Conservation (phyloP, 495 filamentous ascomycete species). For the Astrocystis sublimbata region DNA sequence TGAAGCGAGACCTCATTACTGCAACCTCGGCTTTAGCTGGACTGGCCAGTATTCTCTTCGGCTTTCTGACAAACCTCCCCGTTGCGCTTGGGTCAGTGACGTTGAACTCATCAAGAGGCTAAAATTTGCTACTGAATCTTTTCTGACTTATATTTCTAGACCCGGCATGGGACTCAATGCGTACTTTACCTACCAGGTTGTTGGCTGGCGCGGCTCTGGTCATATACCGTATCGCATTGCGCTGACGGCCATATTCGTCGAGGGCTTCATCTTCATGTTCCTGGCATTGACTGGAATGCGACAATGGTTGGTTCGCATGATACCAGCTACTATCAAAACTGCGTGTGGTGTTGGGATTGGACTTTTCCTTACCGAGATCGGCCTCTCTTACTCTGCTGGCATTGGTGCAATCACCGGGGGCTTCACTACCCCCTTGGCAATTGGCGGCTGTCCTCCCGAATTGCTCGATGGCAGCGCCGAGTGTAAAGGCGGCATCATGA, state of each 20-base stretch:
- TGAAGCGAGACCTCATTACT: conserved; percentile 76
- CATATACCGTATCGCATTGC: conserved; percentile 68
- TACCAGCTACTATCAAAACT: conserved; percentile 77
- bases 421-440: conserved; percentile 61
- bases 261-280: conserved; percentile 65
- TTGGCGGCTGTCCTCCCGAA: conserved; percentile 63
- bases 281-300: conserved; percentile 76
- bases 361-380: conserved; percentile 75
- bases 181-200: conserved; percentile 85
- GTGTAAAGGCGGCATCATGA: conserved; percentile 58
- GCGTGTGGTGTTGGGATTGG: conserved; percentile 81
- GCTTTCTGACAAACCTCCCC: conserved; percentile 56
- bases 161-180: conserved; percentile 85
- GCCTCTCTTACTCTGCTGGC: conserved; percentile 72
- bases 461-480: conserved; percentile 39
- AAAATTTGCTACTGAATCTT: neutral
- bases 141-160: conserved; percentile 37
- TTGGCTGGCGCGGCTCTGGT: conserved; percentile 69
- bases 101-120: neutral
- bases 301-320: conserved; percentile 79
- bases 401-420: conserved; percentile 68
- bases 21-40: conserved; percentile 73
- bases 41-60: conserved; percentile 50
- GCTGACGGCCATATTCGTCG: conserved; percentile 80
- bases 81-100: conserved; percentile 56